Percentiles rank a stretch among this genome's conserved stretches.
Conservation (phyloP, 345 rosid species). For the Salix purpurea region DNA sequence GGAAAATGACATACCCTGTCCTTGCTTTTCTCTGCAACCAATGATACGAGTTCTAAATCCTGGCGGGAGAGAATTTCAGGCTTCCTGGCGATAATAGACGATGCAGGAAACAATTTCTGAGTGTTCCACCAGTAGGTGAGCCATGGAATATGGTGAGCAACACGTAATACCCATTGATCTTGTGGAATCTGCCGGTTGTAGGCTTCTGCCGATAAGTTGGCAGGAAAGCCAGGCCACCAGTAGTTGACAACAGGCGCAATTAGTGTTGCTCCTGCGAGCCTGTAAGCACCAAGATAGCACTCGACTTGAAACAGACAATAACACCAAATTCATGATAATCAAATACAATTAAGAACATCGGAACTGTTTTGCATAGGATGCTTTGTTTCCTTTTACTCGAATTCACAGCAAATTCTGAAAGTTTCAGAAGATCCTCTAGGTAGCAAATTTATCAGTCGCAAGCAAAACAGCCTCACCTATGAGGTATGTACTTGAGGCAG, state of each 20-base stretch:
- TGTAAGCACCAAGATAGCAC: background rate
- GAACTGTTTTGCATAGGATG: background rate
- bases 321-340: background rate
- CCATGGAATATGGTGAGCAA: conserved; percentile 19
- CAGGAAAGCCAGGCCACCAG: conserved; percentile 32
- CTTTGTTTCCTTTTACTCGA: background rate
- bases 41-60: conserved; percentile 12
- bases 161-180: conserved; percentile 19
- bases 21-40: background rate
- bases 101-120: conserved; percentile 25
- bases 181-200: conserved; percentile 14
- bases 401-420: background rate
- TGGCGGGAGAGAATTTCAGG: conserved; percentile 11
- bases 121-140: conserved; percentile 30
- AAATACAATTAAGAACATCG: background rate
- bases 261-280: conserved; percentile 27
- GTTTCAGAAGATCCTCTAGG: background rate
- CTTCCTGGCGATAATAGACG: conserved; percentile 1
- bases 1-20: conserved; percentile 8
- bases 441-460: background rate
- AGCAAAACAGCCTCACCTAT: conserved; percentile 3
- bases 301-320: background rate
- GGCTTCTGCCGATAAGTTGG: conserved; percentile 19
- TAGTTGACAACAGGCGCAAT: conserved; percentile 24
- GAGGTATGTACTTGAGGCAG: conserved; percentile 32